These are phyloP conservation scores for Ogataea parapolymorpha DNA, from an alignment of 805 yeast genomes.

Conservation along the genomic window DNA sequence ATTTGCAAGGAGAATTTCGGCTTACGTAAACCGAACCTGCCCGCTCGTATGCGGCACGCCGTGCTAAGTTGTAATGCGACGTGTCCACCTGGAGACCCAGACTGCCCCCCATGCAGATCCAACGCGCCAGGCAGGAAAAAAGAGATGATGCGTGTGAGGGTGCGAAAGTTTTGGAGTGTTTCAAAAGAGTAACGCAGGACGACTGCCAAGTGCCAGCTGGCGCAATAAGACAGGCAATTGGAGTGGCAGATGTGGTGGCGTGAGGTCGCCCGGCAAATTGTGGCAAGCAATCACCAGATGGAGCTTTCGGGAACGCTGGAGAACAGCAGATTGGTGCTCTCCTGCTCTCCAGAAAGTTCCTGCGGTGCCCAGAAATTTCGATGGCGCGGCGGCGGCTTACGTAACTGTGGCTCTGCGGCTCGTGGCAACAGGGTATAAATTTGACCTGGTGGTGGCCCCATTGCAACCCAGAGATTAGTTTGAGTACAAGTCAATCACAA, in stretches of 20 bases:
- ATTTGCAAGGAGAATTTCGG: background rate
- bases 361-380: constrained; percentile 7
- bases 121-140: too few relatives aligned
- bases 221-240: too few relatives aligned
- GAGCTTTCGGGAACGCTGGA: background rate
- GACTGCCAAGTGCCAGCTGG: too few relatives aligned
- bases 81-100: too few relatives aligned
- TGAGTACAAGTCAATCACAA: background rate
- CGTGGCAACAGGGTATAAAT: background rate
- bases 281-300: background rate
- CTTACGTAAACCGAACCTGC: background rate
- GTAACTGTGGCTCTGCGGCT: constrained; percentile 5
- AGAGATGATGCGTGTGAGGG: too few relatives aligned
- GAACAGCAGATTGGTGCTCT: background rate
- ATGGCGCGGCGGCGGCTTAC: constrained; percentile 3
- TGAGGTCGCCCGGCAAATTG: background rate
- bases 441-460: background rate
- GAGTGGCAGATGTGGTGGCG: too few relatives aligned
- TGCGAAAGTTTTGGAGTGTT: too few relatives aligned
- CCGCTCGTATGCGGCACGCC: too few relatives aligned
- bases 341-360: background rate
- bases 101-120: too few relatives aligned
- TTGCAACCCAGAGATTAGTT: background rate
- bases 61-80: too few relatives aligned
- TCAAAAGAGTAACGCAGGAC: too few relatives aligned